Evolutionary conservation across 345 rosid genomes (phyloP), one percentile per base, ranked within the genome.

Genomic region (Dimocarpus longan): DNA sequence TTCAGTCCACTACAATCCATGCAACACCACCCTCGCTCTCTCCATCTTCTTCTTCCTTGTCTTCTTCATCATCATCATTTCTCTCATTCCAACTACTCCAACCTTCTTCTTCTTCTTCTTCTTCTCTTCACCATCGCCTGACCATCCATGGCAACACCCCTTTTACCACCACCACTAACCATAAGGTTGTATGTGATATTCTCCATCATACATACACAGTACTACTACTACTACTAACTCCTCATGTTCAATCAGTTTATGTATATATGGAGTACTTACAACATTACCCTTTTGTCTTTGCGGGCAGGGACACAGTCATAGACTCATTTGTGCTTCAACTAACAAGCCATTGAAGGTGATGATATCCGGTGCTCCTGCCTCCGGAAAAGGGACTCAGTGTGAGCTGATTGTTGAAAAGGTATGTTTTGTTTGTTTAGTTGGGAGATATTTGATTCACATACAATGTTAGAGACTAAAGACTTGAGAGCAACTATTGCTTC

Each of bases 311-410:
- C 76, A 86, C 73, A 22, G 28, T 60, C 26, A 60, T n/a, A 73
- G 84, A 81, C 70, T 92, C 68, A 76, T 66, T 74, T 87, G 95
- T 88, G 78, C 70, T 74, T 95, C 90, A 12, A 75, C 80, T 6
- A 64, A 50, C 40, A 90, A 91, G 83, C 91, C 98, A 0, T 52
- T 95, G 83, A 93, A 91, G 84, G 97, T 95, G 75, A 95, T 95
- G 95, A 93, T 95, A 74, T 93, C 96, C 0, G 98, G 99, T 46
- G 98, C 98, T 40, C 95, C 98, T 0, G 97, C 97, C 10, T 95
- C 95, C 1, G 98, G 99, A 59, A 95, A 93, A 86, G 96, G 99
- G 68, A 90, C 99, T 75, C 99, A 93, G 79, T 91, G 98, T 77
- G 96, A 93, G 75, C 83, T 93, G 71, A 90, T 92, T 50, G 96